Evolutionary conservation across 495 filamentous ascomycete species (phyloP).

Genomic region (Penicillium egyptiacum): DNA sequence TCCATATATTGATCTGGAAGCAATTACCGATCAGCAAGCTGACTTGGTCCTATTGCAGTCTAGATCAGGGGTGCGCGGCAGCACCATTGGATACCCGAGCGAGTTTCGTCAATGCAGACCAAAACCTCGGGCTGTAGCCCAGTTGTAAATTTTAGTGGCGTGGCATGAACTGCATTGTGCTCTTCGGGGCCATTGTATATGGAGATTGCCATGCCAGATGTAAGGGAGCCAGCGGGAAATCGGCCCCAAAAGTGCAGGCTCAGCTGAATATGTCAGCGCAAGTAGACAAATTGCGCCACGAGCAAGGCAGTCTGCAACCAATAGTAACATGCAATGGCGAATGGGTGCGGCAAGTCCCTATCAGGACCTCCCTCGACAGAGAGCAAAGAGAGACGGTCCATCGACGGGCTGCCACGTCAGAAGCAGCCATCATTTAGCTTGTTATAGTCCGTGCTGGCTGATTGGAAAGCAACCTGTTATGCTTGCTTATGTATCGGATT

Average conservation of each 20-base stretch:
- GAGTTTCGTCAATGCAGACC: constrained; percentile 7
- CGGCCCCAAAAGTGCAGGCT: constrained; percentile 10
- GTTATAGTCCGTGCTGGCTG: constrained; percentile 20
- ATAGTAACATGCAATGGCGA: constrained; percentile 5
- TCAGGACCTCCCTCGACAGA: constrained; percentile 16
- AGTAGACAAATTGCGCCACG: not conserved
- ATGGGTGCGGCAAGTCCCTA: constrained; percentile 16
- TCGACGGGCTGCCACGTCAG: constrained; percentile 33
- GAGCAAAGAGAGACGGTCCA: constrained; percentile 12
- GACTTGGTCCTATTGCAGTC: not conserved
- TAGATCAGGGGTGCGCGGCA: constrained; percentile 9
- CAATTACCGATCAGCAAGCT: constrained; percentile 7
- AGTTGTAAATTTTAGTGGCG: constrained; percentile 3
- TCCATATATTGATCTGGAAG: constrained; percentile 10
- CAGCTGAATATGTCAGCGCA: constrained; percentile 13
- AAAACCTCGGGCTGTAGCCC: not conserved
- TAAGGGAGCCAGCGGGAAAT: constrained; percentile 17
- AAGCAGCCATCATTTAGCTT: constrained; percentile 18
- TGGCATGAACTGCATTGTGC: not conserved
- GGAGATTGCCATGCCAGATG: constrained; percentile 9
- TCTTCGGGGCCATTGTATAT: constrained; percentile 6
- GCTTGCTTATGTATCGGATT: constrained; percentile 29
- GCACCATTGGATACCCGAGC: constrained; percentile 18
- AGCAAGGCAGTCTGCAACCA: constrained; percentile 11
- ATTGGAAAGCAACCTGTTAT: constrained; percentile 10